A percentile compares a stretch with the other conserved stretches of the same genome.
These are phyloP conservation scores for Blastomyces percursus DNA, from an alignment of 2,329 filamentous ascomycete species.

Conservation along the genomic window DNA sequence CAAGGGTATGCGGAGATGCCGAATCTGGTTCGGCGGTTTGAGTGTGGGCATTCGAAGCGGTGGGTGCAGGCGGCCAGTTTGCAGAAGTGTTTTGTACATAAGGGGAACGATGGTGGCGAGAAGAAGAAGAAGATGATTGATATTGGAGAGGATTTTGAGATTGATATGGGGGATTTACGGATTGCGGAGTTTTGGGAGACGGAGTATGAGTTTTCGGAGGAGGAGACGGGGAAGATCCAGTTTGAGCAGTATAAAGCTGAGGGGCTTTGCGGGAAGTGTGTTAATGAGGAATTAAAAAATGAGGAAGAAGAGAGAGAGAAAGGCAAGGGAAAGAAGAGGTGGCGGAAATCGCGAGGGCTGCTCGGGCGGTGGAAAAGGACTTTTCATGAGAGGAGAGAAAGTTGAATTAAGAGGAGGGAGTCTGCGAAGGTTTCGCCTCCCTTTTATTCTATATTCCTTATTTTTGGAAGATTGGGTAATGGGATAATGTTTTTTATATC, in stretches of 20 bases:
- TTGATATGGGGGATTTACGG: background rate
- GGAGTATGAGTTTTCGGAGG: background rate
- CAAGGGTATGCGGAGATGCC: background rate
- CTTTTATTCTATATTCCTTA: background rate
- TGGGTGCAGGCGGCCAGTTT: background rate
- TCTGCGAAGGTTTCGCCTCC: background rate
- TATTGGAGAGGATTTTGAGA: background rate
- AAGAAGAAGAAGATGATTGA: background rate
- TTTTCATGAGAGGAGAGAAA: background rate
- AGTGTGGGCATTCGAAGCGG: background rate
- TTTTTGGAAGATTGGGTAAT: background rate
- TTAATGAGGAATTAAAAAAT: no score
- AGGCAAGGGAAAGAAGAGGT: background rate
- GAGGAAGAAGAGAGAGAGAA: background rate
- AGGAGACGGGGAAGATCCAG: background rate
- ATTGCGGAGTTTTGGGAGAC: constrained; percentile 2
- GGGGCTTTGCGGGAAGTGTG: background rate
- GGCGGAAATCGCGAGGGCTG: background rate
- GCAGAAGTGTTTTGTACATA: background rate
- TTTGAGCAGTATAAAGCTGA: background rate
- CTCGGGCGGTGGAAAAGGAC: background rate
- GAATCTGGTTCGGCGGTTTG: background rate
- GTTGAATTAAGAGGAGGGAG: background rate
- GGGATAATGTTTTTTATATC: background rate
- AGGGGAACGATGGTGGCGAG: background rate